Base-by-base conservation (phyloP, 78 protist species). In the Corallochytrium limacisporum region DNA sequence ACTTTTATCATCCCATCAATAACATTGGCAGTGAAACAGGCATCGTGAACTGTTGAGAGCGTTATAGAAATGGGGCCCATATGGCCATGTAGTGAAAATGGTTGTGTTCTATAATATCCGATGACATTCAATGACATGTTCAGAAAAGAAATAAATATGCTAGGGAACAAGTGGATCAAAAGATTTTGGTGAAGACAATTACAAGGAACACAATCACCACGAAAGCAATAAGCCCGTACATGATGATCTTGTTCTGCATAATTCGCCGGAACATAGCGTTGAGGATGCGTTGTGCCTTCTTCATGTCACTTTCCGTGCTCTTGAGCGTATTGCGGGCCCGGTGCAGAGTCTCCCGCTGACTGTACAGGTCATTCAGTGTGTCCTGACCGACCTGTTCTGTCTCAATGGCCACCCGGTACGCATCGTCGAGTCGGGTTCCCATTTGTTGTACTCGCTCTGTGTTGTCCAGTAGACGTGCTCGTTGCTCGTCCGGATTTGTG, bases 191-290 rank as follows among this genome's bases (percentile, higher is more conserved):
- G n/a, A n/a, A n/a, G n/a, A n/a, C n/a, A n/a, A n/a, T n/a, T n/a
- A n/a, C n/a, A n/a, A n/a, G n/a, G n/a, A n/a, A n/a, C n/a, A n/a
- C n/a, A n/a, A n/a, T n/a, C n/a, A n/a, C n/a, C n/a, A n/a, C n/a
- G n/a, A n/a, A n/a, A n/a, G n/a, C n/a, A n/a, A 57, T 57, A 22
- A 57, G 26, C 63, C 20, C 40, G 42, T 57, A 57, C 63, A 57
- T 57, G 12, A 57, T 20, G 15, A 57, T 20, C 63, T 57, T 57
- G 15, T 57, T 57, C 63, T 57, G 63, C 63, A 10, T 10, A 28
- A 57, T 57, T n/a, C 63, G 35, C 1, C 63, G 37, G 18, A 39
- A 33, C 63, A 57, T 57, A n/a, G 63, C 35, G 18, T 57, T 57
- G 63, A 39, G 44, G 15, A 57, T 39, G n/a, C 63, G 35, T 39